These are phyloP conservation scores for Zasmidium citrigriseum DNA, from an alignment of 2,329 filamentous ascomycete genomes.

Conservation along the genomic window DNA sequence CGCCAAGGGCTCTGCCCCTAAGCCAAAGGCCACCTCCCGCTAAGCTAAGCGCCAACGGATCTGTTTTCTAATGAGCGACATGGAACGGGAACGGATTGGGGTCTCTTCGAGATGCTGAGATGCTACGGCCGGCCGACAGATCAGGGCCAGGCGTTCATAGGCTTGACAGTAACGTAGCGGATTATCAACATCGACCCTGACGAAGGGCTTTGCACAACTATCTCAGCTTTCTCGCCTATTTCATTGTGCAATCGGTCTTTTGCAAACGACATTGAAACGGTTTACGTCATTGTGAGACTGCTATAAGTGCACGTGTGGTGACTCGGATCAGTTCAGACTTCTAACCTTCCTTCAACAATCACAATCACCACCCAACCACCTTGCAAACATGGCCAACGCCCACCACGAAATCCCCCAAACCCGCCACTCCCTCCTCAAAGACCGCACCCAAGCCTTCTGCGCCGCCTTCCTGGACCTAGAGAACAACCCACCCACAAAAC, in stretches of 20 bases:
- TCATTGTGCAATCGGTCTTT: no score
- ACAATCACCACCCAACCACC: no score
- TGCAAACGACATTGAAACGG: no score
- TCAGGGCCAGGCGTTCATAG: conserved; percentile 3
- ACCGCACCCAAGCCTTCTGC: conserved; percentile 4
- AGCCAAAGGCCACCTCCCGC: conserved; percentile 84
- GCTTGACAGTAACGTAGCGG: conserved; percentile 6
- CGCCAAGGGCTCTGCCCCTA: conserved; percentile 83
- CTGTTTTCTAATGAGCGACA: neutral
- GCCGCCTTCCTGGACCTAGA: conserved; percentile 2
- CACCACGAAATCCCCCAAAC: neutral
- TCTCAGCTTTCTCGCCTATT: no score
- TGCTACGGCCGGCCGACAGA: conserved; percentile 4
- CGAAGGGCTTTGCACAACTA: neutral
- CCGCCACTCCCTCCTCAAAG: neutral
- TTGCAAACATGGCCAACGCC: no score
- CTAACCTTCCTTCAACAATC: no score
- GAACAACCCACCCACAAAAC: conserved; percentile 4
- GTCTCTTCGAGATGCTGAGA: neutral
- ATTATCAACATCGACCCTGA: neutral
- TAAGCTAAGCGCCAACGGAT: conserved; percentile 52
- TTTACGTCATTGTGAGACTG: no score
- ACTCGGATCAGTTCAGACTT: no score
- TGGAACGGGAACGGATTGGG: neutral
- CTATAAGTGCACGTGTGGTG: no score